A percentile compares a stretch with the other conserved stretches of the same genome.
Evolutionary conservation across 345 rosid species (phyloP).

Genomic region (Acer campestre): DNA sequence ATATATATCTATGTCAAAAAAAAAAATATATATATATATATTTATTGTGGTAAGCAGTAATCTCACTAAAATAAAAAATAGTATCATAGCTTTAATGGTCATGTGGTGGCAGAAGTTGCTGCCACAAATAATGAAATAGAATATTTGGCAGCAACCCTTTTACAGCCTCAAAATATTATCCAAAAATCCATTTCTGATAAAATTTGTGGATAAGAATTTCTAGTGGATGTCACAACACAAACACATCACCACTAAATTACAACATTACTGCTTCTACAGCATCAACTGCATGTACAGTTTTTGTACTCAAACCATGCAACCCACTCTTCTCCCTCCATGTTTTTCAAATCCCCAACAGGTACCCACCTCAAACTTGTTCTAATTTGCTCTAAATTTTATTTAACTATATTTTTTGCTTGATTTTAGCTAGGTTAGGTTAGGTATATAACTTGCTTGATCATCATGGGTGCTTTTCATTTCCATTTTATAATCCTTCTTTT

Average conservation of each 20-base stretch:
- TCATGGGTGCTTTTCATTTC: neutral
- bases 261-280: conserved; percentile 17
- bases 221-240: conserved; percentile 30
- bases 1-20: too few species aligned
- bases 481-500: neutral
- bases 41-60: neutral
- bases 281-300: conserved; percentile 12
- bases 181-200: conserved; percentile 37
- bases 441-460: neutral
- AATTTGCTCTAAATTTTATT: neutral
- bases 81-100: conserved; percentile 2
- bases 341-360: conserved; percentile 24
- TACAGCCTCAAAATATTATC: conserved; percentile 26
- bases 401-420: neutral
- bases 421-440: neutral
- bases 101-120: conserved; percentile 29
- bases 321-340: conserved; percentile 8
- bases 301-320: conserved; percentile 27
- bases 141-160: conserved; percentile 8
- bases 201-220: conserved; percentile 62
- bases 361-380: neutral
- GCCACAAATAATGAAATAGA: conserved; percentile 15
- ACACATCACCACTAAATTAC: conserved; percentile 26
- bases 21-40: neutral
- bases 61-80: neutral